Conservation (phyloP, 208 protist genomes). For the Leptomonas seymouri region DNA sequence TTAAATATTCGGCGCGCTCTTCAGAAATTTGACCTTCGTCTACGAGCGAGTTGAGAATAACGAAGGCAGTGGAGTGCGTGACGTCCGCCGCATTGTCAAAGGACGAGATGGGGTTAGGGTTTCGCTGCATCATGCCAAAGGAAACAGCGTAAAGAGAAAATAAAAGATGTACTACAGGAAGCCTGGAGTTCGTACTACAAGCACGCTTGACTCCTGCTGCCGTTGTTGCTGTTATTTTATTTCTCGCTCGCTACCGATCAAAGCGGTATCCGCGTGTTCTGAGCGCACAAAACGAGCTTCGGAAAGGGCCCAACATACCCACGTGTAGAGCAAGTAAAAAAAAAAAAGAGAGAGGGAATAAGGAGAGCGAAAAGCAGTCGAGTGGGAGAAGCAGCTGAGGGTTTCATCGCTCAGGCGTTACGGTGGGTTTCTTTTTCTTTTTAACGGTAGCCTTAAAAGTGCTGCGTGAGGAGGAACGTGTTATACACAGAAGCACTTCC, state of each 20-base stretch:
- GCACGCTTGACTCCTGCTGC: too few relatives aligned
- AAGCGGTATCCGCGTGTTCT: too few relatives aligned
- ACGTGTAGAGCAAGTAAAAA: neutral
- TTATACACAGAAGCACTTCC: too few relatives aligned
- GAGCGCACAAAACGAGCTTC: neutral
- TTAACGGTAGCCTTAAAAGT: too few relatives aligned
- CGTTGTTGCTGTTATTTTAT: too few relatives aligned
- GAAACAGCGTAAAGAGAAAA: slow-evolving; percentile 19
- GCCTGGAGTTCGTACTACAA: too few relatives aligned
- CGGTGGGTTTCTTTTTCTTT: too few relatives aligned
- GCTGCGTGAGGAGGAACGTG: too few relatives aligned
- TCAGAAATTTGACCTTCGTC: slow-evolving; percentile 88
- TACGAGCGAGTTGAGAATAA: slow-evolving; percentile 80
- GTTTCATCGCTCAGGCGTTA: too few relatives aligned
- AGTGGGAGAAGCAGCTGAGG: neutral
- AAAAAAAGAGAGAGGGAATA: neutral
- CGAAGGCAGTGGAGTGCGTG: slow-evolving; percentile 85
- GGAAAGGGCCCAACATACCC: neutral
- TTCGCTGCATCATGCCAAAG: slow-evolving; percentile 15
- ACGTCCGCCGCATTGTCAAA: slow-evolving; percentile 83
- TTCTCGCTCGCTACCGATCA: too few relatives aligned
- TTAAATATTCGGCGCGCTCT: slow-evolving; percentile 85
- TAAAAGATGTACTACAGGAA: neutral
- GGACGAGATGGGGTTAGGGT: slow-evolving; percentile 4
- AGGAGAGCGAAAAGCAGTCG: neutral